A percentile compares a stretch with the other conserved stretches of the same genome.
Evolutionary conservation across 306 rosid genomes (phyloP).

Genomic region (Mimosa pudica): DNA sequence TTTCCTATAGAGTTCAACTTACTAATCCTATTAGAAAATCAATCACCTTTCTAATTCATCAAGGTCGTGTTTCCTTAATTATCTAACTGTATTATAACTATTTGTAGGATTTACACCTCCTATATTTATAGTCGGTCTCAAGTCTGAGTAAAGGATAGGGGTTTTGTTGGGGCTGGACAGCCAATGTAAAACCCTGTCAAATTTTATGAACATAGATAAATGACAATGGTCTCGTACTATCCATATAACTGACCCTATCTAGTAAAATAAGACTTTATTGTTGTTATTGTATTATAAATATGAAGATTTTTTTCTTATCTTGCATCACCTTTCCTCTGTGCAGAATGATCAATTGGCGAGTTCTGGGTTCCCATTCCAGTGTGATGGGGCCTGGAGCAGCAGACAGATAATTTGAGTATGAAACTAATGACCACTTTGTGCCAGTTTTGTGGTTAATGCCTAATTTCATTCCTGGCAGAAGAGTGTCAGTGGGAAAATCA

Average conservation of each 20-base stretch:
- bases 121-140: too few relatives aligned
- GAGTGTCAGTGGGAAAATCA: not conserved
- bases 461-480: slow-evolving; percentile 25
- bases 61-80: not conserved
- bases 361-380: slow-evolving; percentile 27
- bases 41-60: not conserved
- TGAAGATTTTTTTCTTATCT: not conserved
- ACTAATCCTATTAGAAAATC: not conserved
- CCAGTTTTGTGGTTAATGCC: slow-evolving; percentile 20
- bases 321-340: not conserved
- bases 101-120: too few relatives aligned
- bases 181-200: too few relatives aligned
- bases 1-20: not conserved
- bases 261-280: too few relatives aligned
- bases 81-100: not conserved
- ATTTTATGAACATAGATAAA: too few relatives aligned
- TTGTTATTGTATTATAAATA: not conserved
- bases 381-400: not conserved
- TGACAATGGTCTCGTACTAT: too few relatives aligned
- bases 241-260: too few relatives aligned
- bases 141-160: too few relatives aligned
- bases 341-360: not conserved
- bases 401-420: not conserved
- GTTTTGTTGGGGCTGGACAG: too few relatives aligned
- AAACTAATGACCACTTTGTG: not conserved